Percentiles rank a stretch among this genome's conserved stretches.
phyloP scores from a whole-genome alignment of 345 rosid genomes.

The Salix koriyanagi region DNA sequence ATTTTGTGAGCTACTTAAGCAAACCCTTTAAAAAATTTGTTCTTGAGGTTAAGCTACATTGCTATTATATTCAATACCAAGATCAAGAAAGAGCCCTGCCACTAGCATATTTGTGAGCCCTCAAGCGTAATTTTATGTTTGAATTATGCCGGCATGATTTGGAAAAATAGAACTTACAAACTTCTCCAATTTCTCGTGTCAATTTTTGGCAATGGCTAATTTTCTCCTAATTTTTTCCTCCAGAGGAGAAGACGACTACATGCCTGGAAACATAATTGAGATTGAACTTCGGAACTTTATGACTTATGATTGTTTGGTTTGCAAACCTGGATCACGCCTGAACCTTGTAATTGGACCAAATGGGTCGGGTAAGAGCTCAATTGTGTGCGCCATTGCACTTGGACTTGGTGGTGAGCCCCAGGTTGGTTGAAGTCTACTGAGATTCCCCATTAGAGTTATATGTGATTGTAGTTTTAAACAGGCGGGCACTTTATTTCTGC shows the following conservation, averaged over 20 bases:
- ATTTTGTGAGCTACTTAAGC: too few relatives aligned
- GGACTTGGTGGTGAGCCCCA: conserved; percentile 93
- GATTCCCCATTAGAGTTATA: neutral
- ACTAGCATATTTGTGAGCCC: too few relatives aligned
- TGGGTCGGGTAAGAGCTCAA: conserved; percentile 94
- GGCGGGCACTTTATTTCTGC: conserved; percentile 15
- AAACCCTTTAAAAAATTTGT: too few relatives aligned
- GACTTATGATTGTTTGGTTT: conserved; percentile 71
- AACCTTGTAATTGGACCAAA: conserved; percentile 96
- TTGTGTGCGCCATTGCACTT: conserved; percentile 95
- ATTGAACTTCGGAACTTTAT: conserved; percentile 85
- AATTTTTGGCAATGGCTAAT: neutral
- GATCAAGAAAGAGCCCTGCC: too few relatives aligned
- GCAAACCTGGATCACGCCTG: conserved; percentile 81
- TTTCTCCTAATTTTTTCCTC: neutral
- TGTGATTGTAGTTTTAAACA: conserved; percentile 4
- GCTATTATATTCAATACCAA: too few relatives aligned
- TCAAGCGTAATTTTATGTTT: too few relatives aligned
- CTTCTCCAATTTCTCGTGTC: neutral
- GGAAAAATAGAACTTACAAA: too few relatives aligned
- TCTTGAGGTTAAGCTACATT: too few relatives aligned
- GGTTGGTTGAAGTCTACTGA: conserved; percentile 40
- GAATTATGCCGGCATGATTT: too few relatives aligned
- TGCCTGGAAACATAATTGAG: conserved; percentile 80
- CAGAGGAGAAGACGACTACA: conserved; percentile 87